Evolutionary conservation across 257 asterid species (phyloP), one percentile per base, ranked within the genome.

Genomic region (Apocynum venetum): DNA sequence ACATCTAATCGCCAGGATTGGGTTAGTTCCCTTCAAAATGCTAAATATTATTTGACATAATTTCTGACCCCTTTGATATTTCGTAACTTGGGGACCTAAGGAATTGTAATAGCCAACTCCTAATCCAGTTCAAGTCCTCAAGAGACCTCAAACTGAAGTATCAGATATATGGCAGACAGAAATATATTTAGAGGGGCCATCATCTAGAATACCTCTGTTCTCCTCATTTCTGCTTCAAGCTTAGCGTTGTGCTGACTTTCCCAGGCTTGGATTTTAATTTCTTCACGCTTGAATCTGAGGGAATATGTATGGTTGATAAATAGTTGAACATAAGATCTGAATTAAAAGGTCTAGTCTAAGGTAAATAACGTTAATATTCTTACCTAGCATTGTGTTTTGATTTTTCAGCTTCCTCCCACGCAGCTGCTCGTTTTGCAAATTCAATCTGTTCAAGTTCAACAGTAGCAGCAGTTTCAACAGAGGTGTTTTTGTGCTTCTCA

Each of bases 161-260:
- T 43, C 31, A 19, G 13, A 69, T 1, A 19, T 19, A 71, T 20
- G 44, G 25, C 8, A 76, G 49, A 52, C 10, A 7, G 13, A 35
- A 41, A 74, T 4, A 47, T 52, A 17, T 51, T 14, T 41, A 75
- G 43, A 15, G 14, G 8, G 31, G 8, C 4, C 8, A 14, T 31
- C 20, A 76, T n/a, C 40, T 4, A 40, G 19, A 19, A 13, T 84
- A 93, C 98, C 99, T 95, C 99, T 38, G 87, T 87, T 85, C 90
- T 93, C 92, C 97, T 93, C 96, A 91, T 91, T 85, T 96, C 99
- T 76, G 96, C 97, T 80, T 96, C 97, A 60, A 93, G 95, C 87
- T 83, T 93, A 55, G 95, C 94, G 87, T 91, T 93, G 88, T 90
- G 93, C 86, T 88, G 93, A 82, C 93, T 91, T 89, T 96, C 98